These are phyloP conservation scores for Allium cepa DNA, from an alignment of 106 monocot genomes.

Conservation along the genomic window DNA sequence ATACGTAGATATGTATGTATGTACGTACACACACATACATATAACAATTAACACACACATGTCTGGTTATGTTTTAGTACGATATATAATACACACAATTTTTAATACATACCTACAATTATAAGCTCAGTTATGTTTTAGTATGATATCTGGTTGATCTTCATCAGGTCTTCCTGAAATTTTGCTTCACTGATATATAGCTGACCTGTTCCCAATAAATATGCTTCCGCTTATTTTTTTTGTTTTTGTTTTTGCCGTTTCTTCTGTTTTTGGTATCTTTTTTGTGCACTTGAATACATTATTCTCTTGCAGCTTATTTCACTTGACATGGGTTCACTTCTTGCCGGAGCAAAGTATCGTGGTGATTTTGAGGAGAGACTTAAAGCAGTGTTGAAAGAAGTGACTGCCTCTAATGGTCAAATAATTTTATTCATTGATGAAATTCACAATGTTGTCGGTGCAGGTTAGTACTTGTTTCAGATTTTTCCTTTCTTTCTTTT, in stretches of 20 bases:
- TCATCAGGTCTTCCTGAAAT: too few species aligned
- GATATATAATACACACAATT: too few species aligned
- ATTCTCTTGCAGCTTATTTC: constrained; percentile 52
- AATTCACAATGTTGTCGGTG: constrained; percentile 89
- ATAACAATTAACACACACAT: too few species aligned
- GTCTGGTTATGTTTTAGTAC: too few species aligned
- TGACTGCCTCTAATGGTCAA: constrained; percentile 79
- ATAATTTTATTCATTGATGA: constrained; percentile 91
- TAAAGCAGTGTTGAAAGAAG: constrained; percentile 86
- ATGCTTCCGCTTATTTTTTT: background rate
- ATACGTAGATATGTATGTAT: too few species aligned
- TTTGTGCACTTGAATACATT: background rate
- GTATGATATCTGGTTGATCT: too few species aligned
- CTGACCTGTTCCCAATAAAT: too few species aligned
- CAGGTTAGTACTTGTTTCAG: constrained; percentile 34
- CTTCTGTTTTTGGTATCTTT: background rate
- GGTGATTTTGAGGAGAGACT: constrained; percentile 91
- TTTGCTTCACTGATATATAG: too few species aligned
- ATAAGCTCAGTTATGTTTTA: too few species aligned
- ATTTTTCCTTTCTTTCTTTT: too few species aligned
- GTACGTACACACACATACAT: too few species aligned
- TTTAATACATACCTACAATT: too few species aligned
- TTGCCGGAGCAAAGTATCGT: constrained; percentile 89
- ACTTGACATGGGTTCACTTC: constrained; percentile 85
- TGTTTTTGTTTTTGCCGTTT: background rate